Percentiles rank a stretch among this genome's conserved stretches.
Conservation (phyloP, 208 protist genomes). For the Giardia muris region DNA sequence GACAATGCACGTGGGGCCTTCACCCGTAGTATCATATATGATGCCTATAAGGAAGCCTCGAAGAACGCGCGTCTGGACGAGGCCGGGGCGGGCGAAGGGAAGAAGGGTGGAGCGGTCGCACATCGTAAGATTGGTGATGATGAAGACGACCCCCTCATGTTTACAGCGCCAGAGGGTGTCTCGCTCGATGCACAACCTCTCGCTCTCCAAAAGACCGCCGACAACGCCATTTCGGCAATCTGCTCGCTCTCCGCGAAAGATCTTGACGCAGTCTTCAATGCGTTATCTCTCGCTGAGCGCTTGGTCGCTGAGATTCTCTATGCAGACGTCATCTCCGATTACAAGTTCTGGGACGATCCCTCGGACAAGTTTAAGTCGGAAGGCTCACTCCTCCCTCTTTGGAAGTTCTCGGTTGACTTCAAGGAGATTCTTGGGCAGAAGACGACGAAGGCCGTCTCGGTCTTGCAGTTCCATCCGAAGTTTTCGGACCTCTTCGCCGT, state of each 20-base stretch:
- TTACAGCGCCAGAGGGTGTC: background rate
- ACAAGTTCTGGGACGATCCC: background rate
- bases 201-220: background rate
- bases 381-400: conserved; percentile 8
- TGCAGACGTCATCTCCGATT: conserved; percentile 11
- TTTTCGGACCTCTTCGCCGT: conserved; percentile 18
- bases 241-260: background rate
- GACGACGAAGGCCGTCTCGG: background rate
- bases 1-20: background rate
- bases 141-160: background rate
- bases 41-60: conserved; percentile 13
- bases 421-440: background rate
- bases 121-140: background rate
- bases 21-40: conserved; percentile 12
- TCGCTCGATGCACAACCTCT: background rate
- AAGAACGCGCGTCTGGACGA: background rate
- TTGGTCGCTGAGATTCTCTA: background rate
- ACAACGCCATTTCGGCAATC: conserved; percentile 10
- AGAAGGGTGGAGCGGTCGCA: background rate
- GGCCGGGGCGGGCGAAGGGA: background rate
- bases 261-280: background rate
- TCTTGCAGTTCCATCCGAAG: background rate
- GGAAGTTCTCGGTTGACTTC: background rate
- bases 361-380: background rate
- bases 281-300: background rate